Percentiles rank a stretch among this genome's conserved stretches.
Evolutionary conservation across 257 asterid genomes (phyloP).

Genomic region (Scutellaria barbata): DNA sequence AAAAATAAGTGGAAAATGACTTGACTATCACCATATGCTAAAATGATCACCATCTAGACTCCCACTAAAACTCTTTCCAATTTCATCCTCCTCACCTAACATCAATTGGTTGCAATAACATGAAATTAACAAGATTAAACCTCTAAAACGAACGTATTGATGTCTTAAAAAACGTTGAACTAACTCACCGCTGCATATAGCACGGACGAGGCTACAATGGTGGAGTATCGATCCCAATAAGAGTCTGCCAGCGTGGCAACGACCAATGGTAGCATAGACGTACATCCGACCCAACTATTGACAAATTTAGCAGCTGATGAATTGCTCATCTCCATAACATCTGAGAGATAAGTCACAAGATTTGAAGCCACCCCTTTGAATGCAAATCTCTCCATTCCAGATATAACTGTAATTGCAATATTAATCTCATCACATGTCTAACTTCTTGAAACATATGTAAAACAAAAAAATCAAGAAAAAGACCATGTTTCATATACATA

Average conservation of each 20-base stretch:
- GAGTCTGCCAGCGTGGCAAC: conserved; percentile 80
- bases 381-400: conserved; percentile 94
- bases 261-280: conserved; percentile 78
- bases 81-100: background rate
- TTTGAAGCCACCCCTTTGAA: conserved; percentile 96
- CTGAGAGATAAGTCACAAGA: conserved; percentile 82
- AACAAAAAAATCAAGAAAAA: background rate
- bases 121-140: background rate
- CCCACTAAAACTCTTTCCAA: conserved; percentile 36
- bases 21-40: conserved; percentile 30
- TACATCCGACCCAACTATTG: conserved; percentile 81
- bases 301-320: conserved; percentile 90
- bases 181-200: conserved; percentile 68
- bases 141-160: background rate
- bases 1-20: conserved; percentile 48
- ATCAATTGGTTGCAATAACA: background rate
- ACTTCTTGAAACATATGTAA: background rate
- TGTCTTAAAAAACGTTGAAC: too few relatives aligned
- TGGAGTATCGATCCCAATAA: conserved; percentile 68
- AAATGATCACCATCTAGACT: conserved; percentile 33
- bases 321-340: conserved; percentile 73
- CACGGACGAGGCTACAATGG: conserved; percentile 62
- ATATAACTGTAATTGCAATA: conserved; percentile 46
- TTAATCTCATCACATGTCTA: background rate
- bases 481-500: background rate